Base-by-base conservation (phyloP, 805 yeast genomes). In the Vanderwaltozyma polyspora region DNA sequence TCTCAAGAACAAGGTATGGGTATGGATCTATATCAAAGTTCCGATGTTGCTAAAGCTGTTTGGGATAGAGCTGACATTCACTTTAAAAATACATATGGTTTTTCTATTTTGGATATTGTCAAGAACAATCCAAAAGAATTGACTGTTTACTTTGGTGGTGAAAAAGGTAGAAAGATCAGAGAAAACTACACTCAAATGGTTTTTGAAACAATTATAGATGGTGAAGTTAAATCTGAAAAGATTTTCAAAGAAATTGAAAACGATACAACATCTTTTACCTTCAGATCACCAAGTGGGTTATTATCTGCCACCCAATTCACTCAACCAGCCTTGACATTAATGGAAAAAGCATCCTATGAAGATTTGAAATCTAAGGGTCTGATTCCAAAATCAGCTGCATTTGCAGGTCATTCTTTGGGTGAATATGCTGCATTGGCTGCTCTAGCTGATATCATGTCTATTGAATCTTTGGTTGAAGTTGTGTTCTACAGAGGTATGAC, bases 1-100 rank as follows among this genome's bases (percentile, higher is more conserved):
- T 89, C 98, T 41, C 99, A 91, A 66, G 98, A 93, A 64, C 98
- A 93, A 69, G 96, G 96, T 60, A 91, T 91, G 99, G 98, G 99
- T 72, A 91, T 91, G 99, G 98, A 91, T 62, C 73, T 91, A 58
- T 91, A 91, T 63, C 78, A 77, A 45, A 71, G 81, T 28, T 82
- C 95, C 33, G 86, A 75, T 21, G 95, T 91, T 59, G 98, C 99
- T 35, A 77, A 77, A 53, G 76, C 74, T 44, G 96, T 91, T 43
- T 91, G 99, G 98, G 97, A 91, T 62, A 81, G 85, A 59, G 99
- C 99, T 42, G 98, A 91, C 60, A 60, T 63, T 39, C 98, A 93
- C 64, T 91, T 93, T 69, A 70, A 85, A 57, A 69, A 76, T 55
- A 87, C 89, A 60, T 91, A 91, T 55, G 99, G 99, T 38, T 91